Conservation (phyloP, 768 basidiomycete species). For the Suillus alpinus region DNA sequence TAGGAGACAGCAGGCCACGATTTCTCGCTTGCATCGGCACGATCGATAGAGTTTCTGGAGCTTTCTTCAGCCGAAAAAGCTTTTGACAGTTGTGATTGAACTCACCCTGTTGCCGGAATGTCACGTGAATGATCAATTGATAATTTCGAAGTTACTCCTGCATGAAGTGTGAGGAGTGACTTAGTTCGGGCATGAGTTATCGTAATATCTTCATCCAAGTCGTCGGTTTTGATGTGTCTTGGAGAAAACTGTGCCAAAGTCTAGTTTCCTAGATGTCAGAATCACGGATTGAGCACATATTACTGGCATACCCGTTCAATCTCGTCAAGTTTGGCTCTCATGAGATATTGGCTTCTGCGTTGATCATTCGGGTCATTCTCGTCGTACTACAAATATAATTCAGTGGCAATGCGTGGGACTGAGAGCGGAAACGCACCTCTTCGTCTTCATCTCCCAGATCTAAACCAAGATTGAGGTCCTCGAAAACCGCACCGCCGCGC, state of each 20-base stretch:
- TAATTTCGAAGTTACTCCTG: slow-evolving; percentile 1
- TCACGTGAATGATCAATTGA: neutral
- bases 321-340: slow-evolving; percentile 76
- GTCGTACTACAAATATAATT: slow-evolving; percentile 47
- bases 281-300: slow-evolving; percentile 17
- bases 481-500: slow-evolving; percentile 44
- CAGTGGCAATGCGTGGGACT: slow-evolving; percentile 13
- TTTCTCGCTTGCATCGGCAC: slow-evolving; percentile 16
- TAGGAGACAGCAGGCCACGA: slow-evolving; percentile 48
- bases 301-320: slow-evolving; percentile 57
- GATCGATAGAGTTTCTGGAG: neutral
- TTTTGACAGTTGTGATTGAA: neutral
- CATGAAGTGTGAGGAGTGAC: slow-evolving; percentile 6
- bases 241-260: slow-evolving; percentile 69
- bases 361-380: slow-evolving; percentile 71
- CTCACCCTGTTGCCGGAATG: neutral
- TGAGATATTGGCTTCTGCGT: slow-evolving; percentile 69
- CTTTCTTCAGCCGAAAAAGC: neutral
- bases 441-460: slow-evolving; percentile 41
- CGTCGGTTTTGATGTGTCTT: slow-evolving; percentile 30
- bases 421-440: slow-evolving; percentile 32
- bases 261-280: slow-evolving; percentile 34
- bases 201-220: slow-evolving; percentile 19
- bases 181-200: slow-evolving; percentile 18
- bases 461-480: slow-evolving; percentile 44